Evolutionary conservation across 495 filamentous ascomycete genomes (phyloP).

Genomic region (Talaromyces stipitatus): DNA sequence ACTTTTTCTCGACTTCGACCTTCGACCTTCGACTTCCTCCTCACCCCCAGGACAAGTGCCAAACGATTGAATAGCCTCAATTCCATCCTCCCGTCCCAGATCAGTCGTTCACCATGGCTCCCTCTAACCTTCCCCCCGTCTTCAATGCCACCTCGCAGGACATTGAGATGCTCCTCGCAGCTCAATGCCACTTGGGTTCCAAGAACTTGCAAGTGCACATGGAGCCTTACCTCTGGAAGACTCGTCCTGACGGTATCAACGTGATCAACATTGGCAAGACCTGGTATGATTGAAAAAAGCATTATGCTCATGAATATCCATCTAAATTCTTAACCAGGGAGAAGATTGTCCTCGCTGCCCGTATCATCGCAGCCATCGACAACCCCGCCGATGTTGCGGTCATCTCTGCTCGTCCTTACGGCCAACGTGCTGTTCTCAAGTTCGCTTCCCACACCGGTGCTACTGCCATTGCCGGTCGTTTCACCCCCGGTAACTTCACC

Average conservation of each 20-base stretch:
- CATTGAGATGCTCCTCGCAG: slow-evolving; percentile 98
- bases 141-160: slow-evolving; percentile 84
- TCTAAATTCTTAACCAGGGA: slow-evolving; percentile 54
- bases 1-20: slow-evolving; percentile 2
- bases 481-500: slow-evolving; percentile 99
- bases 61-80: slow-evolving; percentile 48
- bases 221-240: slow-evolving; percentile 99
- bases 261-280: slow-evolving; percentile 99
- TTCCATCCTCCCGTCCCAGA: slow-evolving; percentile 33
- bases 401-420: slow-evolving; percentile 98
- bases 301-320: slow-evolving; percentile 1
- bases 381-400: slow-evolving; percentile 99
- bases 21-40: slow-evolving; percentile 18
- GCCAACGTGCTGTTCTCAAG: slow-evolving; percentile 98
- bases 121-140: slow-evolving; percentile 77
- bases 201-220: slow-evolving; percentile 99
- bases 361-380: slow-evolving; percentile 97
- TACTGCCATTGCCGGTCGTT: slow-evolving; percentile 96
- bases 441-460: slow-evolving; percentile 97
- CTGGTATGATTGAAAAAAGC: slow-evolving; percentile 56
- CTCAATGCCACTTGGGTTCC: slow-evolving; percentile 92
- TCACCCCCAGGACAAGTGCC: slow-evolving; percentile 42
- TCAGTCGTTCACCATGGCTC: slow-evolving; percentile 79
- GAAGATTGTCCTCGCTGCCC: slow-evolving; percentile 96
- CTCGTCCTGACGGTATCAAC: slow-evolving; percentile 93